phyloP scores from a whole-genome alignment of 2,329 filamentous ascomycete genomes.

The Aspergillus quadrilineatus region DNA sequence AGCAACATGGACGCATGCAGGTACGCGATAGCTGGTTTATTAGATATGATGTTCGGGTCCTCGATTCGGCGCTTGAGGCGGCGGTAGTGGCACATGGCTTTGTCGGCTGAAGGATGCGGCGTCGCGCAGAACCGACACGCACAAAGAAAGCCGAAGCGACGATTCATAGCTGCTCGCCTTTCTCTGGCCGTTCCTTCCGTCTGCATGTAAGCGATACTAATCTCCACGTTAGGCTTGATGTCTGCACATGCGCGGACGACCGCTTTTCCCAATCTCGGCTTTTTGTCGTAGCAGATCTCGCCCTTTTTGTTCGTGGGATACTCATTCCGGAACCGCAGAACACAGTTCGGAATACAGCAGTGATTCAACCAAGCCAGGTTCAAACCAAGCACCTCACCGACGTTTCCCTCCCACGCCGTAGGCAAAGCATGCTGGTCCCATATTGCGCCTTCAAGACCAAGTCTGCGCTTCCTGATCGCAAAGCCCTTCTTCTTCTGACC shows the following conservation, averaged over 20 bases:
- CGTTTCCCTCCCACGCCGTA: not conserved
- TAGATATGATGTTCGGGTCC: slow-evolving; percentile 3
- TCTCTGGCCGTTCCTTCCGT: not conserved
- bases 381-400: slow-evolving; percentile 12
- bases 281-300: not conserved
- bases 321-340: slow-evolving; percentile 9
- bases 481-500: not conserved
- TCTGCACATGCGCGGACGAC: slow-evolving; percentile 18
- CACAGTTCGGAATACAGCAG: slow-evolving; percentile 26
- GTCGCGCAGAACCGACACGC: slow-evolving; percentile 23
- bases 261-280: slow-evolving; percentile 1
- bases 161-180: slow-evolving; percentile 16
- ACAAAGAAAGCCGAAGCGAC: slow-evolving; percentile 25
- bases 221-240: slow-evolving; percentile 27
- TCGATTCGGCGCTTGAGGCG: slow-evolving; percentile 7
- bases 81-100: slow-evolving; percentile 9
- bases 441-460: not conserved
- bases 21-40: slow-evolving; percentile 18
- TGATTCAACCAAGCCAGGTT: slow-evolving; percentile 26
- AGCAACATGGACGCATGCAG: slow-evolving; percentile 15
- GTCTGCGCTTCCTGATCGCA: not conserved
- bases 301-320: slow-evolving; percentile 5
- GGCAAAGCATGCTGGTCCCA: slow-evolving; percentile 15
- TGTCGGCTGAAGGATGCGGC: slow-evolving; percentile 14
- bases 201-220: slow-evolving; percentile 25